A percentile compares a stretch with the other conserved stretches of the same genome.
phyloP scores from a whole-genome alignment of 371 early-diverging fungal genomes.

The Parasitella parasitica region DNA sequence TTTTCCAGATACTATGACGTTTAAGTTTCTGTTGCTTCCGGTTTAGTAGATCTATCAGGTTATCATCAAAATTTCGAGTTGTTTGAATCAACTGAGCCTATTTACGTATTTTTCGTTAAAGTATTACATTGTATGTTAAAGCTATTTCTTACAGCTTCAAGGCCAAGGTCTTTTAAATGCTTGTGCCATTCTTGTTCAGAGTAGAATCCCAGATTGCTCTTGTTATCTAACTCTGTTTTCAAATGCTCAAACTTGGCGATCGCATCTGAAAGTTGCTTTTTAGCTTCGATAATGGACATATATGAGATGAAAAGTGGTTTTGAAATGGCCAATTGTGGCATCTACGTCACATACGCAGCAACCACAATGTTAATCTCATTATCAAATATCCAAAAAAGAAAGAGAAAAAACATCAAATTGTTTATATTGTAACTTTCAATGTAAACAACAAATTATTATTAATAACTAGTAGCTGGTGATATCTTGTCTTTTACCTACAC shows the following conservation, averaged over 20 bases:
- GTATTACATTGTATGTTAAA: not conserved
- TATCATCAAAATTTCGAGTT: constrained; percentile 2
- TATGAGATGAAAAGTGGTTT: not conserved
- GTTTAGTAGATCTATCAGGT: not conserved
- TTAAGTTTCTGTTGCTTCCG: constrained; percentile 14
- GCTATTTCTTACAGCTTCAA: constrained; percentile 12
- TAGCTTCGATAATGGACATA: constrained; percentile 19
- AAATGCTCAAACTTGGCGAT: constrained; percentile 16
- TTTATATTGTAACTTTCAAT: no score
- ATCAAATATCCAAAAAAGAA: no score
- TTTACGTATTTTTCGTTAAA: not conserved
- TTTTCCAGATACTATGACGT: constrained; percentile 18
- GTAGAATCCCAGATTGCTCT: not conserved
- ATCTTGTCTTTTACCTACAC: no score
- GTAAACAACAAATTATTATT: no score
- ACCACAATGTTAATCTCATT: no score
- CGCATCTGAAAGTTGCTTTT: constrained; percentile 15
- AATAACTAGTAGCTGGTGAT: no score
- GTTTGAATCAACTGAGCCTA: constrained; percentile 22
- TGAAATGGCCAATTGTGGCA: no score
- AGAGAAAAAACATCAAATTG: no score
- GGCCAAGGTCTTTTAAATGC: constrained; percentile 8
- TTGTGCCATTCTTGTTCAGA: constrained; percentile 19
- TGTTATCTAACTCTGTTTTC: not conserved
- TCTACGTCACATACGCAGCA: no score